Evolutionary conservation across 2,329 filamentous ascomycete species (phyloP), one percentile per base, ranked within the genome.

Genomic region (Ustulina deusta): DNA sequence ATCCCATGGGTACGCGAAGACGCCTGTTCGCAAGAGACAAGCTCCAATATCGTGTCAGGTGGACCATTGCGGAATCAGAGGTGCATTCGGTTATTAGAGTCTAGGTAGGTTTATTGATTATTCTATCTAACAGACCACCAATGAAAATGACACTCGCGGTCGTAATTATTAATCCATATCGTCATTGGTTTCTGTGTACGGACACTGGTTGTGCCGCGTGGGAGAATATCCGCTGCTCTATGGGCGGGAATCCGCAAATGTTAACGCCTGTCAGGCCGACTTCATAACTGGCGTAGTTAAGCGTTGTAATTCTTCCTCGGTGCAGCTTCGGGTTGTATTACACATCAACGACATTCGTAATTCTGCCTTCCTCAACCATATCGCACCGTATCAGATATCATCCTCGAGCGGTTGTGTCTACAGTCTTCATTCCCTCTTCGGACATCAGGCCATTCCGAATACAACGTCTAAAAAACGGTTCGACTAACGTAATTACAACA

Each of bases 151-250:
- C 4, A 17, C 22, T 40, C 7, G 9, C 34, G 6, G 11, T 9
- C 46, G 7, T 56, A 42, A 63, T 63, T 42, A 63, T 48, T 48
- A 54, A 56, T 56, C n/a, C n/a, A n/a, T 29, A 22, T 17, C 22
- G 32, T 32, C 25, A 32, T 54, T 34, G 7, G 13, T 2, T 17
- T 20, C n/a, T n/a, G 13, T 36, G 27, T 25, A 13, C 32, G 7
- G 25, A 27, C 10, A 56, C 36, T 17, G 15, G 20, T 13, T 6
- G 15, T 3, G 3, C 29, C 17, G 15, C n/a, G 29, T 54, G 10
- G 32, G 32, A 20, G 51, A 22, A 22, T 29, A 2, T 20, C 55
- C 10, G 11, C 32, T 9, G 6, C 20, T 54, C 27, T n/a, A 22
- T 32, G 34, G 22, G 58, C 25, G 46, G 46, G 25, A n/a, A 15